phyloP scores from a whole-genome alignment of 2,329 filamentous ascomycete species.

The Boeremia lycopersici region DNA sequence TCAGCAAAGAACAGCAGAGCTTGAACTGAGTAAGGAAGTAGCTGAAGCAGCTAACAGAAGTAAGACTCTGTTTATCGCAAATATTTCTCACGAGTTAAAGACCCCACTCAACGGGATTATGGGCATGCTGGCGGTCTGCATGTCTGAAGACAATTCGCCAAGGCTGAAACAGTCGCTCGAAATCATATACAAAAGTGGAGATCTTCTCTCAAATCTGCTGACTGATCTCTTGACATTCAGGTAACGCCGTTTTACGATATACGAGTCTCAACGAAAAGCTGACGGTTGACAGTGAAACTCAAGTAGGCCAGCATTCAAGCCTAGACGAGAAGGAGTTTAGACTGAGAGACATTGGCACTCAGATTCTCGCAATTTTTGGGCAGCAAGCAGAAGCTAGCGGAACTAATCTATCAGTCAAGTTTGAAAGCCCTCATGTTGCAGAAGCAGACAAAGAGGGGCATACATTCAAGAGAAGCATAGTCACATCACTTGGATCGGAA shows the following conservation, averaged over 20 bases:
- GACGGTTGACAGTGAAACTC: constrained; percentile 70
- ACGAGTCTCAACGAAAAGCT: background rate
- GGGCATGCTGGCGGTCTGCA: constrained; percentile 90
- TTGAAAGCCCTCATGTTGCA: constrained; percentile 60
- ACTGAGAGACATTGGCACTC: constrained; percentile 78
- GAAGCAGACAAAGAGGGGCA: constrained; percentile 47
- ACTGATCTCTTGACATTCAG: constrained; percentile 88
- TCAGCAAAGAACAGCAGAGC: constrained; percentile 77
- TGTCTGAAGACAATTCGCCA: constrained; percentile 82
- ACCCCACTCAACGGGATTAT: constrained; percentile 95
- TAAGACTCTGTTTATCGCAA: constrained; percentile 97
- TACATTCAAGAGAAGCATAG: constrained; percentile 56
- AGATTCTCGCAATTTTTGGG: constrained; percentile 87
- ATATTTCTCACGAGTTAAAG: constrained; percentile 85
- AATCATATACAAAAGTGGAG: constrained; percentile 86
- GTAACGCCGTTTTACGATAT: background rate
- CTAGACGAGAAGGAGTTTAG: constrained; percentile 86
- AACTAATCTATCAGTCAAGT: constrained; percentile 76
- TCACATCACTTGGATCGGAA: constrained; percentile 69
- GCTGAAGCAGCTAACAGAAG: constrained; percentile 95
- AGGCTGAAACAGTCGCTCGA: constrained; percentile 82
- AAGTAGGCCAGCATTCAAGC: constrained; percentile 81
- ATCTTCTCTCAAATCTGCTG: constrained; percentile 81
- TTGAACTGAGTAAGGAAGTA: constrained; percentile 87
- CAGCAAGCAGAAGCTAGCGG: constrained; percentile 82